Conservation (phyloP, 176 grass and related monocot genomes). For the sorghum (Sorghum bicolor) region DNA sequence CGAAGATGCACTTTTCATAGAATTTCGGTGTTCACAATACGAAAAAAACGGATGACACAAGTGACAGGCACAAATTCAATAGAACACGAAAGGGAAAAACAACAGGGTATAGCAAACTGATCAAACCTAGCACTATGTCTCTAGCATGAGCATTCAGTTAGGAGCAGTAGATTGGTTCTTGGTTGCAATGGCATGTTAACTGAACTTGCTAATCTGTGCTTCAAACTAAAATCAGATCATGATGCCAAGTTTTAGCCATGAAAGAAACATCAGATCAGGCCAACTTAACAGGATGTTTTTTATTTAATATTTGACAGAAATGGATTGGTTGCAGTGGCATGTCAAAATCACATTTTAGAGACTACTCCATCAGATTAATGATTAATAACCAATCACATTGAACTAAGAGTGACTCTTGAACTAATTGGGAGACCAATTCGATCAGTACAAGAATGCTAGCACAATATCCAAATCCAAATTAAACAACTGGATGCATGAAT, state of each 20-base stretch:
- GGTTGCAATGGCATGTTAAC: not conserved
- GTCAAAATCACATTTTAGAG: not conserved
- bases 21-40: not conserved
- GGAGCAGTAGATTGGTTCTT: not conserved
- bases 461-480: no score
- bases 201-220: no score
- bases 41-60: not conserved
- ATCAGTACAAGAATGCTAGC: no score
- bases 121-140: not conserved
- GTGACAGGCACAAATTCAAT: not conserved
- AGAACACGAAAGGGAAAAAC: not conserved
- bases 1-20: not conserved
- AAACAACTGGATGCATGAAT: no score
- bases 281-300: not conserved
- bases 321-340: not conserved
- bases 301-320: not conserved
- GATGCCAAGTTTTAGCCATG: not conserved
- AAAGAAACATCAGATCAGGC: no score
- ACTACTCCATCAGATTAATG: not conserved
- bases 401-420: no score
- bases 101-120: not conserved
- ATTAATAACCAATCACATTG: no score
- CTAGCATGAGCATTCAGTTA: not conserved
- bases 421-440: no score
- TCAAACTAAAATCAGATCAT: no score